Evolutionary conservation across 768 basidiomycete genomes (phyloP).

Genomic region (Holtermannia corniformis): DNA sequence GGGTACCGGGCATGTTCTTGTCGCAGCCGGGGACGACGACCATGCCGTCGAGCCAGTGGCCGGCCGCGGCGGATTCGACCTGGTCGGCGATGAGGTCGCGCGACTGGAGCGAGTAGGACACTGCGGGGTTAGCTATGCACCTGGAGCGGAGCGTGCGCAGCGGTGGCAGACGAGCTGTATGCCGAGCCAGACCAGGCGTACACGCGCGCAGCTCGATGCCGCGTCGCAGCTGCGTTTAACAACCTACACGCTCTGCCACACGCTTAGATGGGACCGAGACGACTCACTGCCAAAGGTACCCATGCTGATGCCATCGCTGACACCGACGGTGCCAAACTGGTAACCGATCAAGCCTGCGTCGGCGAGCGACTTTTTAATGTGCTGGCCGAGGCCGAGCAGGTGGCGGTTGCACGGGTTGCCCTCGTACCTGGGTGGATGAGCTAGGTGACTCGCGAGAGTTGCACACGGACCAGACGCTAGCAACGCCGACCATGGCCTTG

Average conservation of each 20-base stretch:
- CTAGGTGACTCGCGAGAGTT: background rate
- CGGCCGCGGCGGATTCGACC: conserved; percentile 90
- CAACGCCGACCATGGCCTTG: conserved; percentile 96
- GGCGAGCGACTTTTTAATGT: conserved; percentile 69
- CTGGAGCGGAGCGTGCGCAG: too few relatives aligned
- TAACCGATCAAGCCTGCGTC: conserved; percentile 73
- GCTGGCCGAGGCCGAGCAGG: conserved; percentile 75
- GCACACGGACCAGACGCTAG: conserved; percentile 89
- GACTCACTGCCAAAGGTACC: conserved; percentile 88
- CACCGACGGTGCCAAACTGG: conserved; percentile 95
- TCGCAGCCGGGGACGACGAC: conserved; percentile 95
- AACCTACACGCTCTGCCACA: too few relatives aligned
- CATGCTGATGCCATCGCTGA: conserved; percentile 98
- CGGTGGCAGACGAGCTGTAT: too few relatives aligned
- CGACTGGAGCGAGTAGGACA: conserved; percentile 72
- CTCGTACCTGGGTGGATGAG: conserved; percentile 96
- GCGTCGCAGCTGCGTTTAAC: too few relatives aligned
- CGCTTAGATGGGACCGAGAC: background rate
- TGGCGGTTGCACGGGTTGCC: conserved; percentile 99
- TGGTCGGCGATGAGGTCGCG: conserved; percentile 96
- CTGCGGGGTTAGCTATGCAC: conserved; percentile 7
- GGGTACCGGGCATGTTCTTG: conserved; percentile 99
- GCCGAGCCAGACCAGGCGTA: too few relatives aligned
- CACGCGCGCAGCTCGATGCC: too few relatives aligned
- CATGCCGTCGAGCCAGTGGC: conserved; percentile 97